A percentile compares a stretch with the other conserved stretches of the same genome.
phyloP scores from a whole-genome alignment of 2,329 filamentous ascomycete genomes.

The Venturiaceae sp. region DNA sequence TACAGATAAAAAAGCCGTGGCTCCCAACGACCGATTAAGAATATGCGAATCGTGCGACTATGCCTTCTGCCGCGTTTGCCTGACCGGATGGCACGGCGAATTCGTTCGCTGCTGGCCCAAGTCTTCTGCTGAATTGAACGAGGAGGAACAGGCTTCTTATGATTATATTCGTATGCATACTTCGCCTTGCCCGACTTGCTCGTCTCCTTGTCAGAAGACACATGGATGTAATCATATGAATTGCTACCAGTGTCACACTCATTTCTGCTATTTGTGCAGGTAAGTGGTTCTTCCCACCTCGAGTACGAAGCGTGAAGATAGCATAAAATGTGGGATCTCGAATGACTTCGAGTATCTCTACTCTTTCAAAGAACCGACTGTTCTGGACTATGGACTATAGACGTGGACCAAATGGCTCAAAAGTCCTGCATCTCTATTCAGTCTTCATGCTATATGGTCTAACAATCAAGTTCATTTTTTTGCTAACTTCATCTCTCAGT shows the following conservation, averaged over 20 bases:
- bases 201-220: constrained; percentile 76
- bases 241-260: constrained; percentile 78
- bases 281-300: too few species aligned
- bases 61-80: constrained; percentile 74
- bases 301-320: too few species aligned
- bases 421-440: too few species aligned
- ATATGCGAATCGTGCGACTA: constrained; percentile 85
- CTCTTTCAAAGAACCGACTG: too few species aligned
- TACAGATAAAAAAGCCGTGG: constrained; percentile 10
- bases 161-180: constrained; percentile 77
- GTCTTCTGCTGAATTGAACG: constrained; percentile 60
- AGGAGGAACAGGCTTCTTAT: constrained; percentile 76
- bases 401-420: constrained; percentile 79
- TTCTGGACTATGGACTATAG: too few species aligned
- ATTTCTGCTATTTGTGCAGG: constrained; percentile 75
- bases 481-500: constrained; percentile 18
- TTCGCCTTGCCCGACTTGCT: constrained; percentile 82
- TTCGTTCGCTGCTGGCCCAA: constrained; percentile 62
- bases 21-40: constrained; percentile 52
- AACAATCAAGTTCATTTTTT: too few species aligned
- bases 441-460: too few species aligned
- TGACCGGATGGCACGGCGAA: constrained; percentile 87
- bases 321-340: too few species aligned
- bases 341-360: too few species aligned
- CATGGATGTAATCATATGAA: constrained; percentile 97